phyloP scores from a whole-genome alignment of 768 basidiomycete species.

The Mycena galopus region DNA sequence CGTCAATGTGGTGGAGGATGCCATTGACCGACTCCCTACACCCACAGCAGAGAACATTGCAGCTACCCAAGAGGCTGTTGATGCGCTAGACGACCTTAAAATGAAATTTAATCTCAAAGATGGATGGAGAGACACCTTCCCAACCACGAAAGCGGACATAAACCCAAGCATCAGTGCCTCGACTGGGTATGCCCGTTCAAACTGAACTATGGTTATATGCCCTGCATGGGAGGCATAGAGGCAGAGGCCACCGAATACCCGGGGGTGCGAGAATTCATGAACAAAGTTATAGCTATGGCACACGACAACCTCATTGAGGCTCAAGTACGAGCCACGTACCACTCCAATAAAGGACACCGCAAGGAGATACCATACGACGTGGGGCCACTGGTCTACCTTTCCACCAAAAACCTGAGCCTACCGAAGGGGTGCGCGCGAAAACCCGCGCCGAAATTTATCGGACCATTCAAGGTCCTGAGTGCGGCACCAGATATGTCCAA shows the following conservation, averaged over 20 bases:
- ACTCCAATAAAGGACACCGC: not conserved
- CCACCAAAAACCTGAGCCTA: not conserved
- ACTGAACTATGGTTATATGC: no score
- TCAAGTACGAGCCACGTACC: not conserved
- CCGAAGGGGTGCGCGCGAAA: not conserved
- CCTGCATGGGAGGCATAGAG: no score
- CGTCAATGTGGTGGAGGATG: constrained; percentile 37
- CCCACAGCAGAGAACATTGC: not conserved
- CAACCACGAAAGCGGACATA: not conserved
- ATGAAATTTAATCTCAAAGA: constrained; percentile 21
- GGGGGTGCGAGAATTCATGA: no score
- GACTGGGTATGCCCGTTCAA: no score
- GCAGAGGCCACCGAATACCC: no score
- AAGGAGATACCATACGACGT: not conserved
- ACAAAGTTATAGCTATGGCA: no score
- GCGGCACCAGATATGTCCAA: not conserved
- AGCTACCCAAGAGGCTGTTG: not conserved
- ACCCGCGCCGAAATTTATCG: not conserved
- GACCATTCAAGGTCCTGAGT: not conserved
- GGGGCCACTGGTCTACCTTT: not conserved
- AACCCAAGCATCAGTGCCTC: not conserved
- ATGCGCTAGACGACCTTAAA: constrained; percentile 12
- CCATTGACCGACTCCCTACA: constrained; percentile 33
- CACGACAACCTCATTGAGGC: no score
- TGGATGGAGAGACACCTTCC: constrained; percentile 32